Evolutionary conservation across 768 basidiomycete genomes (phyloP).

Genomic region (Rubroboletus satanas): DNA sequence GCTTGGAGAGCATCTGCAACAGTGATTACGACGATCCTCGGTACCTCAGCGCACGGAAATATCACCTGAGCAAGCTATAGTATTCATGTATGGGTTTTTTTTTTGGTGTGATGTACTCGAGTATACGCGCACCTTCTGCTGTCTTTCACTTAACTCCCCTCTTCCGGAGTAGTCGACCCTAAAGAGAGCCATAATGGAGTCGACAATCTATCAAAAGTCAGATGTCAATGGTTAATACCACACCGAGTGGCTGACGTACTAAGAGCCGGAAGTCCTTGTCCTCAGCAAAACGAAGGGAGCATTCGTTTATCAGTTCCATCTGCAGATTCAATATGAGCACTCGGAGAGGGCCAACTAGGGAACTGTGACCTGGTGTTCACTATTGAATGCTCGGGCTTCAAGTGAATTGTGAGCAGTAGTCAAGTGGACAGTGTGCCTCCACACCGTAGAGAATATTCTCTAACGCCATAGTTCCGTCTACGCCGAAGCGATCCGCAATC

Average conservation of each 20-base stretch:
- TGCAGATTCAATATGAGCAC: conserved; percentile 26
- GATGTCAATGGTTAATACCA: neutral
- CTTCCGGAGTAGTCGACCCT: conserved; percentile 90
- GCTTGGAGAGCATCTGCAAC: conserved; percentile 79
- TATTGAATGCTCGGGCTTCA: conserved; percentile 83
- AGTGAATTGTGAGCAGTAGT: conserved; percentile 7
- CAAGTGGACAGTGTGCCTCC: neutral
- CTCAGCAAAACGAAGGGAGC: conserved; percentile 83
- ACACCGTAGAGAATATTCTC: conserved; percentile 91
- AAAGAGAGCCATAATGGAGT: conserved; percentile 97
- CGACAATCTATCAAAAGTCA: conserved; percentile 64
- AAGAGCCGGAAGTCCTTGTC: conserved; percentile 79
- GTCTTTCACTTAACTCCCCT: conserved; percentile 91
- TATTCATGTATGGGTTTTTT: conserved; percentile 10
- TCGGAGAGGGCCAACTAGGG: neutral
- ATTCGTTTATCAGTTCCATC: conserved; percentile 93
- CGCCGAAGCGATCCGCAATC: conserved; percentile 90
- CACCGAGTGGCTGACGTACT: conserved; percentile 34
- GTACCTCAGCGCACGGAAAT: neutral
- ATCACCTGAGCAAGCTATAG: conserved; percentile 78
- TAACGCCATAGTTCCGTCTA: conserved; percentile 81
- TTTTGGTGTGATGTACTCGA: neutral
- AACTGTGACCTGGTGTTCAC: conserved; percentile 76
- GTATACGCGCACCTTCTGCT: conserved; percentile 64
- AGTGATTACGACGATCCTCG: neutral